Conservation (phyloP, 306 rosid genomes). For the Quercus ilex region DNA sequence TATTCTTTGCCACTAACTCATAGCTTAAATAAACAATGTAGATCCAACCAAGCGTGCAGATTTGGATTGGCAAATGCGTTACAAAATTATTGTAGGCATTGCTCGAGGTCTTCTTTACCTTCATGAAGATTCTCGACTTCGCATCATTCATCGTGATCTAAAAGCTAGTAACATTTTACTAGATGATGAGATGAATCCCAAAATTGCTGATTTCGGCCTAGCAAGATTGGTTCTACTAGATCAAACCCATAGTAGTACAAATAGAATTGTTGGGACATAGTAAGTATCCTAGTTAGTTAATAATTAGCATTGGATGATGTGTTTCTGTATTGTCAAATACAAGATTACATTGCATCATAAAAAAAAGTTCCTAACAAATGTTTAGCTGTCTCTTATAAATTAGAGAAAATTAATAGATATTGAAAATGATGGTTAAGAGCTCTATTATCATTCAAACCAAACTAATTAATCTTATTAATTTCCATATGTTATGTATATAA, state of each 20-base stretch:
- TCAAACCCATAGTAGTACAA: background rate
- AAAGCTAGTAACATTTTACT: conserved; percentile 47
- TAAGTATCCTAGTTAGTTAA: conserved; percentile 21
- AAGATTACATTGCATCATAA: too few species aligned
- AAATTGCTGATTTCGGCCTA: conserved; percentile 50
- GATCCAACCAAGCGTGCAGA: background rate
- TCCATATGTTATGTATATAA: background rate
- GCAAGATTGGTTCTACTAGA: conserved; percentile 30
- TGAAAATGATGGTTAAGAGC: too few species aligned
- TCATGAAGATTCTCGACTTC: conserved; percentile 43
- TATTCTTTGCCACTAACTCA: too few species aligned
- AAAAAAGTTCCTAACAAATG: too few species aligned
- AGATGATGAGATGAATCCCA: conserved; percentile 37
- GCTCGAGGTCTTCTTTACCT: conserved; percentile 42
- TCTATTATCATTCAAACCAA: too few species aligned
- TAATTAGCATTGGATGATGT: too few species aligned
- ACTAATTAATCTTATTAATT: background rate
- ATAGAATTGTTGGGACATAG: conserved; percentile 34
- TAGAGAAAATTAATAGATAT: too few species aligned
- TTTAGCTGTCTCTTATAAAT: too few species aligned
- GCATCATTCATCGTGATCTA: conserved; percentile 39
- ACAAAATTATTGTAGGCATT: conserved; percentile 36
- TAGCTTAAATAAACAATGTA: too few species aligned
- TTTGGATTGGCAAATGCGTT: conserved; percentile 34
- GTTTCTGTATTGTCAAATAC: too few species aligned